Conservation (phyloP, 768 basidiomycete species). For the Hemileccinum impolitum region DNA sequence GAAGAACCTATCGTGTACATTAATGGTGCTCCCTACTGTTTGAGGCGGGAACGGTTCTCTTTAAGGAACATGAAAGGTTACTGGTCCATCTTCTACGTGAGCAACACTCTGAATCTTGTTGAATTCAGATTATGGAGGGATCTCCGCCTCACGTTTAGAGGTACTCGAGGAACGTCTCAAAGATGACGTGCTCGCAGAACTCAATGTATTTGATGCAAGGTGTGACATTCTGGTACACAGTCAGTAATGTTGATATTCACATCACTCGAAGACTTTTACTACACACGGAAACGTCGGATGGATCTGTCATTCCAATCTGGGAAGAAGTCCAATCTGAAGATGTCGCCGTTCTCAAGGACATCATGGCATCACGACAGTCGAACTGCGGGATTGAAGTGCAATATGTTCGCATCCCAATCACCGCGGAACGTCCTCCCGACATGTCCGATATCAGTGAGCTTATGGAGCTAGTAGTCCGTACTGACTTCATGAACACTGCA, state of each 20-base stretch:
- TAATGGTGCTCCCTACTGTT: slow-evolving; percentile 89
- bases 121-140: slow-evolving; percentile 85
- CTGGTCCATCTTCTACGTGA: slow-evolving; percentile 1
- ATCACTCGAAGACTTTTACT: slow-evolving; percentile 60
- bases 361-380: slow-evolving; percentile 64
- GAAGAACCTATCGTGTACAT: slow-evolving; percentile 92
- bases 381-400: slow-evolving; percentile 57
- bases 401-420: slow-evolving; percentile 88
- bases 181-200: slow-evolving; percentile 82
- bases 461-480: slow-evolving; percentile 72
- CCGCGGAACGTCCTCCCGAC: slow-evolving; percentile 81
- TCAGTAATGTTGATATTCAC: slow-evolving; percentile 1
- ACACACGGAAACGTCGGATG: slow-evolving; percentile 85
- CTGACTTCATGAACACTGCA: slow-evolving; percentile 63
- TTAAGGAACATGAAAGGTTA: slow-evolving; percentile 92
- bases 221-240: slow-evolving; percentile 25
- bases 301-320: slow-evolving; percentile 91
- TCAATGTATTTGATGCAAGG: slow-evolving; percentile 82
- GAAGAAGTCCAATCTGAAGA: slow-evolving; percentile 74
- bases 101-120: neutral
- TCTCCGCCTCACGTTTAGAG: slow-evolving; percentile 86
- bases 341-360: slow-evolving; percentile 81
- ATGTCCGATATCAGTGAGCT: slow-evolving; percentile 72
- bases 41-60: slow-evolving; percentile 80
- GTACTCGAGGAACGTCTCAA: slow-evolving; percentile 86